Evolutionary conservation across 768 basidiomycete genomes (phyloP).

Genomic region (Mrakia hoshinonis): DNA sequence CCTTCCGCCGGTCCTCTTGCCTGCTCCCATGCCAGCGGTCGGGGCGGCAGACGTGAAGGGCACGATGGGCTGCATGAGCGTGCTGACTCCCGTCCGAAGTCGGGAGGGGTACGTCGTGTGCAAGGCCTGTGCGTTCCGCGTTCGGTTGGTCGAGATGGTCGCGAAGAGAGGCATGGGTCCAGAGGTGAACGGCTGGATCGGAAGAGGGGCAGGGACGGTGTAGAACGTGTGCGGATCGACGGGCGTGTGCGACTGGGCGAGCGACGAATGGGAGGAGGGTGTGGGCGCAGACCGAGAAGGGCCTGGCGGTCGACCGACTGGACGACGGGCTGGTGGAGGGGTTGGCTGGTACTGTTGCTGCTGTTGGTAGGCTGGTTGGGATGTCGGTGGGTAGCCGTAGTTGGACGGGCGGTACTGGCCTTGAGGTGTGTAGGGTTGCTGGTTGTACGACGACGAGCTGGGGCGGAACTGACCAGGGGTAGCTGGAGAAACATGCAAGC

Average conservation of each 20-base stretch:
- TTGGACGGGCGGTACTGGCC: not conserved
- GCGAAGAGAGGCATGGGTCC: conserved; percentile 21
- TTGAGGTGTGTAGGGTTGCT: not conserved
- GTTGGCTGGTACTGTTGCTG: not conserved
- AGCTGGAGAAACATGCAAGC: too few relatives aligned
- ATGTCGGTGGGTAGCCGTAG: not conserved
- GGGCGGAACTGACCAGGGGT: too few relatives aligned
- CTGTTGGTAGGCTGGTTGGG: not conserved
- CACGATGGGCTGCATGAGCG: conserved; percentile 80
- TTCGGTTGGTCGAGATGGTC: conserved; percentile 9
- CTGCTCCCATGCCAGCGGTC: conserved; percentile 42
- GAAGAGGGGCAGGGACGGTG: conserved; percentile 6
- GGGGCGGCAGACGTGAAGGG: conserved; percentile 31
- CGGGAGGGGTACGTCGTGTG: conserved; percentile 78
- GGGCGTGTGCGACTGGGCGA: not conserved
- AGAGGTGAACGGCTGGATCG: conserved; percentile 13
- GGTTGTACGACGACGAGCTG: too few relatives aligned
- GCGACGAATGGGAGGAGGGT: not conserved
- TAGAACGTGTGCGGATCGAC: conserved; percentile 19
- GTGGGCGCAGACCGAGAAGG: not conserved
- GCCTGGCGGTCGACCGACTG: not conserved
- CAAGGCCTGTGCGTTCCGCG: conserved; percentile 52
- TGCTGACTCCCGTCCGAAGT: conserved; percentile 78
- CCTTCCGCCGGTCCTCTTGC: conserved; percentile 20
- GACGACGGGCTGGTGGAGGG: not conserved